phyloP scores from a whole-genome alignment of 148 eudicot species.

The Salicornia ramosissima region DNA sequence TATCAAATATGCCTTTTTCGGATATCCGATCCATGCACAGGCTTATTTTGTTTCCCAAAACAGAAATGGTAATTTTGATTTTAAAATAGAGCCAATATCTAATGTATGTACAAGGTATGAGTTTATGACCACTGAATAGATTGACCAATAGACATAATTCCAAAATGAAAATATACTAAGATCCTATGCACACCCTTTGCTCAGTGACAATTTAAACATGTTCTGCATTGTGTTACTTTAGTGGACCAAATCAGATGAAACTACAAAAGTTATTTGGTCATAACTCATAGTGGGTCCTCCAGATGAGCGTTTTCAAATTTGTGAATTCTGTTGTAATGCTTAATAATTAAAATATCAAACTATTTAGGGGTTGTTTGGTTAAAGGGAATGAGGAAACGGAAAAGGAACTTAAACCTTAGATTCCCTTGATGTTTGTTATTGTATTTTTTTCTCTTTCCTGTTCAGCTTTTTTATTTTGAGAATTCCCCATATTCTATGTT shows the following conservation, averaged over 20 bases:
- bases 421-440: no score
- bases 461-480: no score
- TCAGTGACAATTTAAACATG: background rate
- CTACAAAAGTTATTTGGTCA: no score
- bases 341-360: no score
- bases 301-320: background rate
- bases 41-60: no score
- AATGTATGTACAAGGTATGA: constrained; percentile 7
- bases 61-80: background rate
- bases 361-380: no score
- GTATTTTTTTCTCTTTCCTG: no score
- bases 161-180: background rate
- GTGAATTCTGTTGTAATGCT: background rate
- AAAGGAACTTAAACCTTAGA: no score
- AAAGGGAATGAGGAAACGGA: no score
- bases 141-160: constrained; percentile 9
- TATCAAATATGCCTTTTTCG: no score
- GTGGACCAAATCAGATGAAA: background rate
- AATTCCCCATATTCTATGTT: no score
- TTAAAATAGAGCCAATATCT: background rate
- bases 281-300: background rate
- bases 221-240: background rate
- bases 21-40: no score
- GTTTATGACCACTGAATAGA: constrained; percentile 21
- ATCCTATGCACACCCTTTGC: background rate